Conservation (phyloP, 2,329 filamentous ascomycete species). For the Fusarium austroafricanum region DNA sequence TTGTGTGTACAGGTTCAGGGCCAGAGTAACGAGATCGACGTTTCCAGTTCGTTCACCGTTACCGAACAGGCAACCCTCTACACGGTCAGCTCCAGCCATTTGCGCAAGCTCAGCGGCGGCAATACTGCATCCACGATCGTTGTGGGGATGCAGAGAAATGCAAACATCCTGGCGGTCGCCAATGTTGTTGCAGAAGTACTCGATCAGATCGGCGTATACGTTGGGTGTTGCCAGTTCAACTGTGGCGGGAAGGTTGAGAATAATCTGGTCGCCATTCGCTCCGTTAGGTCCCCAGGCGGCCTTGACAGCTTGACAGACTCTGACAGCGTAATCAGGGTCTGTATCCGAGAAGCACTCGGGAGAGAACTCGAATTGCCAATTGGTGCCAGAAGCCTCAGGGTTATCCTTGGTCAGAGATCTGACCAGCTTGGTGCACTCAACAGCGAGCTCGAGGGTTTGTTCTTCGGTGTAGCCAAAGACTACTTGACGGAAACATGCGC, state of each 20-base stretch:
- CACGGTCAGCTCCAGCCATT: slow-evolving; percentile 95
- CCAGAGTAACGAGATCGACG: slow-evolving; percentile 92
- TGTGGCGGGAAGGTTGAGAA: slow-evolving; percentile 96
- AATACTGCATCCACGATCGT: slow-evolving; percentile 90
- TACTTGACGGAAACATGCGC: slow-evolving; percentile 91
- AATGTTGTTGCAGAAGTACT: slow-evolving; percentile 92
- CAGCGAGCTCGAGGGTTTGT: slow-evolving; percentile 83
- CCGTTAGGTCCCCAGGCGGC: slow-evolving; percentile 86
- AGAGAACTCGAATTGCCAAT: slow-evolving; percentile 85
- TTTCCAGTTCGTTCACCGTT: slow-evolving; percentile 97
- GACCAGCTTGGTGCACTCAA: slow-evolving; percentile 86
- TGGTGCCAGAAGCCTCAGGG: slow-evolving; percentile 65
- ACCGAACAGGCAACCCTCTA: slow-evolving; percentile 90
- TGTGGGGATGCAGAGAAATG: slow-evolving; percentile 93
- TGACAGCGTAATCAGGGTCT: slow-evolving; percentile 81
- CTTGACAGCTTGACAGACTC: slow-evolving; percentile 93
- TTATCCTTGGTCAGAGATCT: slow-evolving; percentile 89
- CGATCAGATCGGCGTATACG: slow-evolving; percentile 94
- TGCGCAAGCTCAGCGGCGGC: slow-evolving; percentile 92
- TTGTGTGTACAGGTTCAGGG: slow-evolving; percentile 94
- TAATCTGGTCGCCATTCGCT: slow-evolving; percentile 76
- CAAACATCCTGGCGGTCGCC: slow-evolving; percentile 85
- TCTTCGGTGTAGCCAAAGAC: slow-evolving; percentile 90
- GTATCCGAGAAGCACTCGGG: slow-evolving; percentile 94
- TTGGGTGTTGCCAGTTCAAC: slow-evolving; percentile 97